Base-by-base conservation (phyloP, 257 asterid genomes). In the Scutellaria minor region DNA sequence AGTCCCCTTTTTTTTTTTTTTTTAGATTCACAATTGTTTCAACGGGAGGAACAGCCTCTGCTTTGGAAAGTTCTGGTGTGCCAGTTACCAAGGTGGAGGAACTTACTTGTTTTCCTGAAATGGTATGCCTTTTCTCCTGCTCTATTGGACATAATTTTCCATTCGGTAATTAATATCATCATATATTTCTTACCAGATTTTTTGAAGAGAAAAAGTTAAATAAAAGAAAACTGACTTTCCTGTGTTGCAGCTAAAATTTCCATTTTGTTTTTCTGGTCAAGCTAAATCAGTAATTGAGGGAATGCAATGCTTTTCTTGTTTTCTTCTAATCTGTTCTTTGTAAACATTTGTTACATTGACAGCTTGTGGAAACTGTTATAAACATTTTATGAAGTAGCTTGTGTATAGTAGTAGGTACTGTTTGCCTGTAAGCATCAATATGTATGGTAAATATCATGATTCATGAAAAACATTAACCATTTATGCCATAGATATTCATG, bases 1-100 rank as follows among this genome's bases (percentile, higher is more conserved):
- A 24, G 27, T n/a, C 51, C 11, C 15, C 46, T 56, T 46, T 15
- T 40, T 65, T 57, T 52, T 15, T 40, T 65, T 57, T 53, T 51
- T 53, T 31, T 65, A 94, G 99, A 68, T 91, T 82, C 83, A 89
- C 89, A 64, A 92, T 94, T 81, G 92, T 94, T 77, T 94, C 99
- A 64, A 92, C 98, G 7, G 99, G 99, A 83, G 98, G 99, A 73
- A 94, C 99, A 39, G 90, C 98, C 46, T 84, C 90, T n/a, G 75
- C 99, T 70, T 72, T 94, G 78, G 96, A 87, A 82, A 72, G 70
- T 63, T 79, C 82, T 66, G 98, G 99, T 42, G 89, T 94, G 60
- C 55, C 90, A 50, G 99, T 91, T 53, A 89, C 97, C 74, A 91
- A 91, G 87, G 99, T 94, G 59, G 98, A 94, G 84, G 97, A 91